Evolutionary conservation across 768 basidiomycete species (phyloP).

Genomic region (Pleurotus giganteus): DNA sequence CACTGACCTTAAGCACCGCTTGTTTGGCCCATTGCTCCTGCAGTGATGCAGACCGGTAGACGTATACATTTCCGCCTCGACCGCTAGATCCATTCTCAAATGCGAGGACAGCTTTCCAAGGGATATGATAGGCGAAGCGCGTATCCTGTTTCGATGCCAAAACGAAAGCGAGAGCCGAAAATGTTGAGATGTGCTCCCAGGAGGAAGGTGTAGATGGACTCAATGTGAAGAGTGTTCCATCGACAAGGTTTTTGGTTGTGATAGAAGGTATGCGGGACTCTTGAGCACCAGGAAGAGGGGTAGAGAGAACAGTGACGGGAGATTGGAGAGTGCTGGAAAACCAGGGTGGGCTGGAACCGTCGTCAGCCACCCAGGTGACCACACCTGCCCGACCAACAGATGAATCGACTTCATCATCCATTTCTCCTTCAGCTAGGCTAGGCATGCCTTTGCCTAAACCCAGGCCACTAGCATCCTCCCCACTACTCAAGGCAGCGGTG

Average conservation of each 20-base stretch:
- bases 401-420: conserved; percentile 87
- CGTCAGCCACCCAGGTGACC: conserved; percentile 63
- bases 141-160: conserved; percentile 90
- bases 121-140: conserved; percentile 78
- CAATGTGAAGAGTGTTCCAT: conserved; percentile 64
- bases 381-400: conserved; percentile 64
- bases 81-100: conserved; percentile 76
- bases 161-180: conserved; percentile 89
- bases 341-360: conserved; percentile 48
- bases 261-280: conserved; percentile 36
- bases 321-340: conserved; percentile 15
- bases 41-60: conserved; percentile 62
- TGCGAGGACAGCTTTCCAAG: conserved; percentile 59
- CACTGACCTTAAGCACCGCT: conserved; percentile 73
- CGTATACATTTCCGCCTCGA: conserved; percentile 80
- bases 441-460: conserved; percentile 71
- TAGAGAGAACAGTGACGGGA: conserved; percentile 62
- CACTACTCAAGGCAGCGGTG: conserved; percentile 59
- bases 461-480: conserved; percentile 58
- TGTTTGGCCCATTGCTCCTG: conserved; percentile 73
- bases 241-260: conserved; percentile 69
- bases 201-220: conserved; percentile 28
- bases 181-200: conserved; percentile 84
- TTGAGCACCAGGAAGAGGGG: conserved; percentile 57
- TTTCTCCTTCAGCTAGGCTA: conserved; percentile 82